Conservation (phyloP, 1,284 basidiomycete genomes). For the Cutaneotrichosporon sp. region DNA sequence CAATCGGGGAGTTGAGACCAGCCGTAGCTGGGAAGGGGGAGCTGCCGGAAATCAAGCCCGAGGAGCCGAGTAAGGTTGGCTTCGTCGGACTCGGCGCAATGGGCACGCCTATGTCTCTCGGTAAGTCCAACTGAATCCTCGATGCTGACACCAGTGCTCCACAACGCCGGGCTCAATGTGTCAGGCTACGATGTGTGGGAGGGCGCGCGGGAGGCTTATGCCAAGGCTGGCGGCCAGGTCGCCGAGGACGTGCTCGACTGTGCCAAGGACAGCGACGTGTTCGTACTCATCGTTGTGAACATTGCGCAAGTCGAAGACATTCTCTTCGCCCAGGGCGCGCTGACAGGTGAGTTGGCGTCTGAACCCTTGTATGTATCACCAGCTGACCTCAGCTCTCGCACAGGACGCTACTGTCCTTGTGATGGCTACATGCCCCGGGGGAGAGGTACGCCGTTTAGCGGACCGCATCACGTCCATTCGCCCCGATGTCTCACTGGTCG, state of each 20-base stretch:
- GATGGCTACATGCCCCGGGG: slow-evolving; percentile 32
- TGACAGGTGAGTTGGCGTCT: slow-evolving; percentile 1
- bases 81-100: slow-evolving; percentile 21
- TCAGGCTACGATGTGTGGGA: slow-evolving; percentile 22
- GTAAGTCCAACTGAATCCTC: slow-evolving; percentile 7
- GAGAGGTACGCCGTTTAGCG: slow-evolving; percentile 15
- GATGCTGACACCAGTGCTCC: slow-evolving; percentile 7
- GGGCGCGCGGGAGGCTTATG: background rate
- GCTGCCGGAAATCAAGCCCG: background rate
- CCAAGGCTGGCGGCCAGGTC: slow-evolving; percentile 8
- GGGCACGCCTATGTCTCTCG: slow-evolving; percentile 19
- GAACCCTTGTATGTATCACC: background rate
- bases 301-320: slow-evolving; percentile 22
- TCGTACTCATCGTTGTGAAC: slow-evolving; percentile 27
- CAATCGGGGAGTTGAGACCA: background rate
- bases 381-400: slow-evolving; percentile 7
- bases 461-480: slow-evolving; percentile 11
- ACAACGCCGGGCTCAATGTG: slow-evolving; percentile 12
- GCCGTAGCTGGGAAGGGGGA: background rate
- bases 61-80: slow-evolving; percentile 14
- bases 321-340: slow-evolving; percentile 16
- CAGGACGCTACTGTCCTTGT: slow-evolving; percentile 28
- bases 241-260: slow-evolving; percentile 10
- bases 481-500: slow-evolving; percentile 29
- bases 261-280: slow-evolving; percentile 16